Evolutionary conservation across 441 rosid species (phyloP).

Genomic region (Kokia cookei): DNA sequence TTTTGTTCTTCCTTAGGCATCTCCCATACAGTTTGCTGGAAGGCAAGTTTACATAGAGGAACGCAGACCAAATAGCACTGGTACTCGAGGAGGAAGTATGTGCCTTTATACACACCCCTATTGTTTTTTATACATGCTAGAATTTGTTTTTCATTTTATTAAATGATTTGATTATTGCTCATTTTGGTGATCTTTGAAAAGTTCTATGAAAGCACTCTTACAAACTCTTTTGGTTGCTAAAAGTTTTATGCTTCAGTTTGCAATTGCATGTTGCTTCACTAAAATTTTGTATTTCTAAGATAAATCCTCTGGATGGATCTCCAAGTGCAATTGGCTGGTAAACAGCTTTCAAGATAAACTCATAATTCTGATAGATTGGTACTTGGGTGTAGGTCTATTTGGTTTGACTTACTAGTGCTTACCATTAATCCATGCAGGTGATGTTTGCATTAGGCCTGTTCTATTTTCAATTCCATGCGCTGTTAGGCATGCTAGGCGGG

Average conservation of each 20-base stretch:
- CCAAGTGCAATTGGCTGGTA: background rate
- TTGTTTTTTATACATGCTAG: background rate
- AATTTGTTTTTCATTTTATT: background rate
- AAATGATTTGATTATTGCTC: background rate
- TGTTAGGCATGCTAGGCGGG: background rate
- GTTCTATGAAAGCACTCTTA: background rate
- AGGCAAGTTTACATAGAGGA: constrained; percentile 89
- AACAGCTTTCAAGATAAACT: background rate
- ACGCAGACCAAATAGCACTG: constrained; percentile 84
- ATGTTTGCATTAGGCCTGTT: background rate
- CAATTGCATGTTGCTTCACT: background rate
- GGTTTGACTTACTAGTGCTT: background rate
- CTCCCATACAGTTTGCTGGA: constrained; percentile 89
- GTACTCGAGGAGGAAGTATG: constrained; percentile 90
- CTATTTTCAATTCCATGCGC: background rate
- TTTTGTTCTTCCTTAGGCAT: constrained; percentile 44
- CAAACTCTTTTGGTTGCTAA: background rate
- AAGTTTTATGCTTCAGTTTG: background rate
- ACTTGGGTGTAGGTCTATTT: background rate
- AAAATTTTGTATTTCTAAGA: background rate
- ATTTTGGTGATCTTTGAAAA: background rate
- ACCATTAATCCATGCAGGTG: too few relatives aligned
- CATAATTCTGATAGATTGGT: background rate
- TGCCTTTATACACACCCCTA: constrained; percentile 2
- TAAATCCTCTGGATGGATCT: background rate